These are phyloP conservation scores for Aspergillus nomiae DNA, from an alignment of 2,329 filamentous ascomycete species.

Conservation along the genomic window DNA sequence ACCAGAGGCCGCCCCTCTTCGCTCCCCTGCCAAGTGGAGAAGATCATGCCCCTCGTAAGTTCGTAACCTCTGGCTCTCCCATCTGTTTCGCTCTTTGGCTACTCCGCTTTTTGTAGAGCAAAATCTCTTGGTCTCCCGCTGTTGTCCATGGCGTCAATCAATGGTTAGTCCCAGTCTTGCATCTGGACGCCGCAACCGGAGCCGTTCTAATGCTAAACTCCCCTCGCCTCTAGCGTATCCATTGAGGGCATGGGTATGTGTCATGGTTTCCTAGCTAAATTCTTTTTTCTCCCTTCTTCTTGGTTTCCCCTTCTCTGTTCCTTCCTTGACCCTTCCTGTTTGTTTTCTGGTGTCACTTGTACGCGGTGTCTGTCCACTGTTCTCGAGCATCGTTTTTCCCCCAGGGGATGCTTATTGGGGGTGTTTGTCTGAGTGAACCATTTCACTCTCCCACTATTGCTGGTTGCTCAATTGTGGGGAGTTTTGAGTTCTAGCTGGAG, in stretches of 20 bases:
- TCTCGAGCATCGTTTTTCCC: not conserved
- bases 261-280: conserved; percentile 1
- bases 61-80: not conserved
- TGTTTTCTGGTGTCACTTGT: conserved; percentile 4
- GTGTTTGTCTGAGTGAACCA: conserved; percentile 7
- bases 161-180: conserved; percentile 1
- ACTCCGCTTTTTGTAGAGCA: not conserved
- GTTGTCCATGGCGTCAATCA: conserved; percentile 12
- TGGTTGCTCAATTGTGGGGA: conserved; percentile 1
- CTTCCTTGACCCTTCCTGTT: not conserved
- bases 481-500: not conserved
- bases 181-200: conserved; percentile 15
- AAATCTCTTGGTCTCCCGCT: not conserved
- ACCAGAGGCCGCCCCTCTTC: not conserved
- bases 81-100: not conserved
- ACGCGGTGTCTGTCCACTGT: not conserved
- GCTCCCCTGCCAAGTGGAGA: conserved; percentile 12
- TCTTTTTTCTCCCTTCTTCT: conserved; percentile 6
- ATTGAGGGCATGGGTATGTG: conserved; percentile 4
- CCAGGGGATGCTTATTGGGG: conserved; percentile 10
- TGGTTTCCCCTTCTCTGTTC: not conserved
- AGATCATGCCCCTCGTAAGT: conserved; percentile 5
- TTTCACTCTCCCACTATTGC: conserved; percentile 7
- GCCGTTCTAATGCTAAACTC: conserved; percentile 9
- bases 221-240: conserved; percentile 1